Base-by-base conservation (phyloP, 2,329 filamentous ascomycete genomes). In the Phaeosphaeriaceae sp. region DNA sequence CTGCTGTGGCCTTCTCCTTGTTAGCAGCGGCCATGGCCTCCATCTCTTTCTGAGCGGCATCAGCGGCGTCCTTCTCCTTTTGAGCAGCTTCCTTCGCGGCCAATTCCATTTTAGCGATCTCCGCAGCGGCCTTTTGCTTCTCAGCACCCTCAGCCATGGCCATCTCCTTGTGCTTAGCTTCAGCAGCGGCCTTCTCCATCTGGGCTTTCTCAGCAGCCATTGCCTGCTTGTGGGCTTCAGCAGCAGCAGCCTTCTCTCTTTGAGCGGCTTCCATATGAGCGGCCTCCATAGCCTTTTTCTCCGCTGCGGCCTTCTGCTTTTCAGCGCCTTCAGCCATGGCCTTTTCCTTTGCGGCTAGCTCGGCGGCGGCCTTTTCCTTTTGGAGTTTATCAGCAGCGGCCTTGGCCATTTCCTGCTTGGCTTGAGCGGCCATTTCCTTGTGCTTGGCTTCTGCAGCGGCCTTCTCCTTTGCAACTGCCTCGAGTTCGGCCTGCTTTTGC, bases 141-240 rank as follows among this genome's bases (percentile, higher is more conserved):
- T 12, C 20, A 2, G 28, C 38, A 32, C 26, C 38, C 11, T 20
- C 38, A 20, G 9, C n/a, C 13, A 16, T 16, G 30, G 38, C 38
- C 28, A 18, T 41, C 13, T 28, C 38, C 13, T 41, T 15, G 11
- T 29, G 15, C 13, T 17, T 34, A 20, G 37, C 42, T 20, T 44
- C 42, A n/a, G 28, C 36, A 17, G 46, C 35, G 18, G 35, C 50
- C 23, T 35, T 35, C 6, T 20, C 48, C 15, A 36, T 39, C 15
- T 18, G 30, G 15, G 42, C 40, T 11, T 26, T 26, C 6, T 26
- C 23, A 11, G 23, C 23, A 26, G 23, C 23, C 23, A 26, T 26
- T 7, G 23, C 23, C 11, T 36, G 34, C n/a, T 17, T 17, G 17
- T 17, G 11, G 16, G 35, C 35, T 21, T 37, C 35, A 26, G 23